Percentiles rank a stretch among this genome's conserved stretches.
Conservation (phyloP, 108 stramenopile species). For the Aurantiochytrium sp. region DNA sequence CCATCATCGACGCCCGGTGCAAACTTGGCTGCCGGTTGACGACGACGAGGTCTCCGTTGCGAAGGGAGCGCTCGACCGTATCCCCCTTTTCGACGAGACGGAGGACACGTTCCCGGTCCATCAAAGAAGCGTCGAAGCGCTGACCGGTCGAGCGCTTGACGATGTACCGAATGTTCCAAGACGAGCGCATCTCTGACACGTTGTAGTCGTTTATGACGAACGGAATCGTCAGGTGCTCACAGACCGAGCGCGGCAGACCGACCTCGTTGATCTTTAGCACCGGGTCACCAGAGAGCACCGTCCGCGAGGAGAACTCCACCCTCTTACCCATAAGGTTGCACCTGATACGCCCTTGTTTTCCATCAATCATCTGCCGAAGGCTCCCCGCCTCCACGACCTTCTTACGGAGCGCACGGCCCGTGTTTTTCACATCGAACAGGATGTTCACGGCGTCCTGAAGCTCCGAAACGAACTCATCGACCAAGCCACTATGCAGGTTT, state of each 20-base stretch:
- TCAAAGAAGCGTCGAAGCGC: neutral
- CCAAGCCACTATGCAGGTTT: neutral
- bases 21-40: neutral
- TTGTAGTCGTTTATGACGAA: neutral
- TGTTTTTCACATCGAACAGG: neutral
- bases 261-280: neutral
- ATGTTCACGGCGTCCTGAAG: neutral
- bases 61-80: neutral
- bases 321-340: neutral
- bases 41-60: neutral
- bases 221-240: neutral
- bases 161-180: neutral
- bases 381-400: neutral
- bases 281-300: slow-evolving; percentile 9
- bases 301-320: neutral
- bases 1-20: slow-evolving; percentile 6
- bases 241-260: neutral
- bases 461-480: neutral
- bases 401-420: neutral
- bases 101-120: neutral
- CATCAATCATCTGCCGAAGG: neutral
- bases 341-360: neutral
- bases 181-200: neutral
- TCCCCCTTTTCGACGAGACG: neutral
- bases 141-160: neutral